Conservation (phyloP, 352 stramenopile species). For the Globisporangium carolinianum region DNA sequence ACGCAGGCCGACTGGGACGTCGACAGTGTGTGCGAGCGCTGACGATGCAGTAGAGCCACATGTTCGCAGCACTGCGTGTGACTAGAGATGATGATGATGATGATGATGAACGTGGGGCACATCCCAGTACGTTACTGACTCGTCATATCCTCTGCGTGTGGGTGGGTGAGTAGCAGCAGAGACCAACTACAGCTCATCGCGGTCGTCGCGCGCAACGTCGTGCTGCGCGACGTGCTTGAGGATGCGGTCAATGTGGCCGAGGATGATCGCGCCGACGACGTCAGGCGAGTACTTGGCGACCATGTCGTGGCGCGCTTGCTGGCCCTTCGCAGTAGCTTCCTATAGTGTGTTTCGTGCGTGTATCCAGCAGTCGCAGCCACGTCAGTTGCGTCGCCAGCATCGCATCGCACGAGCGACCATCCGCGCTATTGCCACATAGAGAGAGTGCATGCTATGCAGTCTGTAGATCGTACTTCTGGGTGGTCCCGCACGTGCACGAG, state of each 20-base stretch:
- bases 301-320: slow-evolving; percentile 73
- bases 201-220: slow-evolving; percentile 12
- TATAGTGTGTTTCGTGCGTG: slow-evolving; percentile 7
- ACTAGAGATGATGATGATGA: no score
- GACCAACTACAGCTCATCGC: slow-evolving; percentile 59
- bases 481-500: slow-evolving; percentile 48
- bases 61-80: no score
- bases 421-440: not conserved
- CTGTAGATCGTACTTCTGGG: slow-evolving; percentile 30
- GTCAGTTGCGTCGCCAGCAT: no score
- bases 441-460: not conserved
- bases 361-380: not conserved
- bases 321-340: slow-evolving; percentile 61
- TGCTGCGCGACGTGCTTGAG: slow-evolving; percentile 28
- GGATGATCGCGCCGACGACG: slow-evolving; percentile 62
- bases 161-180: slow-evolving; percentile 2
- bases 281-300: slow-evolving; percentile 73
- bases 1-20: slow-evolving; percentile 66
- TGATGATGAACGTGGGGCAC: no score
- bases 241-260: slow-evolving; percentile 59
- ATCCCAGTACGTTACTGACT: no score
- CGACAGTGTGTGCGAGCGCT: slow-evolving; percentile 22
- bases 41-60: not conserved
- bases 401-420: no score
- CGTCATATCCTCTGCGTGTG: no score